Base-by-base conservation (phyloP, 768 basidiomycete species). In the Lyophyllum semitale region DNA sequence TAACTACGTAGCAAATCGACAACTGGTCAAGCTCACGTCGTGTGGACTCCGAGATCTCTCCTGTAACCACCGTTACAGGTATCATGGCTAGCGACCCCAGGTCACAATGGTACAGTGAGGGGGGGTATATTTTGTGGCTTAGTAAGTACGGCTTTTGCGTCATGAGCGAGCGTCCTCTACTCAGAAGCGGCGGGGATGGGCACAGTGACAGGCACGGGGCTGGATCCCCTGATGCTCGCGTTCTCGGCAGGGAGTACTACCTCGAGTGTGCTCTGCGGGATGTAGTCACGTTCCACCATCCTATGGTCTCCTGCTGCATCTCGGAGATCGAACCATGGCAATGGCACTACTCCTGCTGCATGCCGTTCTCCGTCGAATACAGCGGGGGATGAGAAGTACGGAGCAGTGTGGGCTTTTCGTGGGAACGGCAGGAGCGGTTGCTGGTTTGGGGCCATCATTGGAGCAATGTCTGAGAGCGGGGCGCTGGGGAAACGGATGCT, bases 401-500 rank as follows among this genome's bases (percentile, higher is more conserved):
- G 60, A 8, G 56, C 53, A 7, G 57, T 64, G 52, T 61, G 53
- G 17, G 60, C 47, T 54, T 63, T 63, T 41, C 57, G 58, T 9
- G 61, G 63, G 13, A 54, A 51, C 32, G 60, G 63, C 40, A 63
- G 58, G 41, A 48, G 18, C n/a, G 61, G 57, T 20, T 55, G 64
- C 18, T 49, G 57, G 23, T 47, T 40, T 33, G 54, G 57, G 17
- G 53, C 53, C 27, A 45, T 69, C 48, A 71, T 64, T 5, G 84
- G 81, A 2, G 85, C 84, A 55, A 91, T 83, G 65, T 90, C 89
- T 11, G 82, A 80, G 33, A 90, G 76, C 1, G 88, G 87, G 8
- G 87, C 82, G 58, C 85, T 88, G 15, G 89, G 89, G 8, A 91
- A 80, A 33, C 89, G 84, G 64, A 91, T 91, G 18, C 83, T 83